Evolutionary conservation across 2,329 filamentous ascomycete genomes (phyloP).

Genomic region (Taxawa tesnikishii): DNA sequence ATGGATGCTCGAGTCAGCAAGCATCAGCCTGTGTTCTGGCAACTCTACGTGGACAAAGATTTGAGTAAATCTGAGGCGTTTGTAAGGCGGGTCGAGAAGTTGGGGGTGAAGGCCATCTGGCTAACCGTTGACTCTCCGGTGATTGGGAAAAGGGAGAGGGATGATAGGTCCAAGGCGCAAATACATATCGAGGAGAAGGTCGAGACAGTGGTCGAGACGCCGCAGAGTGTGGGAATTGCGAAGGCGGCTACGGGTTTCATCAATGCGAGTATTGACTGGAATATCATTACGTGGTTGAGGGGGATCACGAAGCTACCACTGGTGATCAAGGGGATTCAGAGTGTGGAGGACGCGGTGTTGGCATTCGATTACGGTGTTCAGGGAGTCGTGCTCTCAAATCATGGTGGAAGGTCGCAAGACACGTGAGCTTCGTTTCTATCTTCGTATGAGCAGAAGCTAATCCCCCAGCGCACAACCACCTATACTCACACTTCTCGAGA

Average conservation of each 20-base stretch:
- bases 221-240: constrained; percentile 11
- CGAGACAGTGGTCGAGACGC: constrained; percentile 10
- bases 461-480: constrained; percentile 31
- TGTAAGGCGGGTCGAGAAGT: constrained; percentile 31
- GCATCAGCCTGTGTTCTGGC: constrained; percentile 36
- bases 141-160: constrained; percentile 39
- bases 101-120: constrained; percentile 41
- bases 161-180: constrained; percentile 28
- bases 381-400: constrained; percentile 37
- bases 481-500: constrained; percentile 48
- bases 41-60: constrained; percentile 48
- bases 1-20: constrained; percentile 13
- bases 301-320: constrained; percentile 3
- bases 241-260: constrained; percentile 14
- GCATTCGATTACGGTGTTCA: constrained; percentile 29
- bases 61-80: constrained; percentile 37
- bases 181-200: constrained; percentile 11
- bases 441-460: too few relatives aligned
- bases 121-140: constrained; percentile 48
- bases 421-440: constrained; percentile 16
- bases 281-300: constrained; percentile 12
- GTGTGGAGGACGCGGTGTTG: constrained; percentile 25
- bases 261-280: constrained; percentile 14
- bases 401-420: constrained; percentile 39
- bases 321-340: constrained; percentile 25